A percentile compares a stretch with the other conserved stretches of the same genome.
Conservation (phyloP, 2,329 filamentous ascomycete species). For the Acephala macrosclerotiorum region DNA sequence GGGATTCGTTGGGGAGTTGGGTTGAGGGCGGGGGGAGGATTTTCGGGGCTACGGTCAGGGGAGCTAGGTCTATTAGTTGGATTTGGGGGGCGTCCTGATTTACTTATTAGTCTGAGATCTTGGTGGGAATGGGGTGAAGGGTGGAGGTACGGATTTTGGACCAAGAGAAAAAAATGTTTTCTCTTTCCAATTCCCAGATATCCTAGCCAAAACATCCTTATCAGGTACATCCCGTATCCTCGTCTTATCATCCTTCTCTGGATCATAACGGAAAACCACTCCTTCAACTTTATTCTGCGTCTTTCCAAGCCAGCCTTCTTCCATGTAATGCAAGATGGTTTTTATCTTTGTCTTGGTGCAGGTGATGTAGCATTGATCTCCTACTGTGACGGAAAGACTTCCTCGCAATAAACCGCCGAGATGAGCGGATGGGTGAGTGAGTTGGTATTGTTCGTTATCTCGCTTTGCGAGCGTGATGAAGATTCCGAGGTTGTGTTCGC, state of each 20-base stretch:
- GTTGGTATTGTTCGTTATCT: constrained; percentile 89
- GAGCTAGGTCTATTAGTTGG: constrained; percentile 87
- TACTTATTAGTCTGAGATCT: constrained; percentile 48
- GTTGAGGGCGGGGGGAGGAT: constrained; percentile 76
- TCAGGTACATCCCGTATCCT: constrained; percentile 88
- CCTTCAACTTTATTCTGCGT: constrained; percentile 92
- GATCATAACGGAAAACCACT: constrained; percentile 89
- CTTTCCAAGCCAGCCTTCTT: constrained; percentile 93
- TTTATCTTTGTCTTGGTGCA: constrained; percentile 93
- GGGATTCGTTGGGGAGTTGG: constrained; percentile 89
- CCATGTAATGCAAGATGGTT: constrained; percentile 89
- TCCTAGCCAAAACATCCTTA: constrained; percentile 79
- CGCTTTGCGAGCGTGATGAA: constrained; percentile 86
- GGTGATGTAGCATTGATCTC: constrained; percentile 86
- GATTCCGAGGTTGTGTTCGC: constrained; percentile 93
- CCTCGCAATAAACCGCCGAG: constrained; percentile 88
- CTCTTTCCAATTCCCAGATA: constrained; percentile 88
- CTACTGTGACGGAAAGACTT: constrained; percentile 87
- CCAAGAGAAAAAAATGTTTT: constrained; percentile 68
- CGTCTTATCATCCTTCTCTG: constrained; percentile 80
- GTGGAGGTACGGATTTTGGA: constrained; percentile 65
- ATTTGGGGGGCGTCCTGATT: constrained; percentile 63
- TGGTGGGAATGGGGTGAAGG: constrained; percentile 30
- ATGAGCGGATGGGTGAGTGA: constrained; percentile 94
- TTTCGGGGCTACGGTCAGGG: constrained; percentile 82